These are phyloP conservation scores for Lactarius akahatsu DNA, from an alignment of 768 basidiomycete species.

Conservation along the genomic window DNA sequence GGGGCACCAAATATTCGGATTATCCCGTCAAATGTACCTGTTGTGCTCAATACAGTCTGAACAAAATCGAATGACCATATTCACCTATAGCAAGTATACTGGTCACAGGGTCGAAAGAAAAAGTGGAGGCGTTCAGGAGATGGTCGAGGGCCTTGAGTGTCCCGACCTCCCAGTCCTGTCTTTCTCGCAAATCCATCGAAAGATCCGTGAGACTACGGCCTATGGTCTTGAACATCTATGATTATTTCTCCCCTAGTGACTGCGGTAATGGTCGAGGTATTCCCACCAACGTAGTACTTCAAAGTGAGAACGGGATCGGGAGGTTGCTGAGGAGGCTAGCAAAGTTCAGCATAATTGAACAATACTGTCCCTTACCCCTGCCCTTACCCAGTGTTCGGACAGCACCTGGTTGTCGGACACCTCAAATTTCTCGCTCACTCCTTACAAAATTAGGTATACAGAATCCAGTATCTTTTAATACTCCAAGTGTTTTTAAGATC, in stretches of 20 bases:
- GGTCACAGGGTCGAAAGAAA: conserved; percentile 60
- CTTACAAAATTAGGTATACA: no score
- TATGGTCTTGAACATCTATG: conserved; percentile 23
- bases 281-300: background rate
- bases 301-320: background rate
- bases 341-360: no score
- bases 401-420: no score
- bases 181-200: conserved; percentile 55
- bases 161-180: conserved; percentile 56
- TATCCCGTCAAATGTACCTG: conserved; percentile 63
- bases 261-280: background rate
- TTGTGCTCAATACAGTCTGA: background rate
- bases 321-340: no score
- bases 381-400: no score
- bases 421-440: no score
- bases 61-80: conserved; percentile 10
- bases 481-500: no score
- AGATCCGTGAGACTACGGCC: conserved; percentile 47
- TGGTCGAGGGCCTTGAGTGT: conserved; percentile 50
- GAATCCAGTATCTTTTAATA: no score
- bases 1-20: conserved; percentile 69
- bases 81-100: conserved; percentile 62
- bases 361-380: no score
- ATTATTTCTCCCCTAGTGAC: background rate
- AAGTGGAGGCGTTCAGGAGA: conserved; percentile 48